Base-by-base conservation (phyloP, 305 asterid genomes). In the Petunia hybrid region DNA sequence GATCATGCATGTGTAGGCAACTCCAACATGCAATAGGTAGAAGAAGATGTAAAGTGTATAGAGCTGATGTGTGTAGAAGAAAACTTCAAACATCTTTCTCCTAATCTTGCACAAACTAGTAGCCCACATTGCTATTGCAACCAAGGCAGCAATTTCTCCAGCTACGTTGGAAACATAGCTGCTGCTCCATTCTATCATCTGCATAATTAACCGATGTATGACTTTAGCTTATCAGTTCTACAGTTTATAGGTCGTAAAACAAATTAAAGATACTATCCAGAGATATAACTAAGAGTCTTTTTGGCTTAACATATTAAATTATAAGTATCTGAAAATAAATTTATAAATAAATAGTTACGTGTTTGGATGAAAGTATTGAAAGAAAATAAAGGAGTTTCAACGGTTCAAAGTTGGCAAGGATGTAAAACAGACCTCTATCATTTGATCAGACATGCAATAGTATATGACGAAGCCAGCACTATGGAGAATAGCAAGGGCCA, bases 21-120 rank as follows among this genome's bases (percentile, higher is more conserved):
- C 85, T 7, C 89, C 91, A n/a, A 88, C 89, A 55, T 88, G 91
- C 56, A 88, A 69, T 31, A 88, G 55, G 77, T 83, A 88, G 84
- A 88, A 80, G 80, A 86, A 45, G 8, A 88, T 22, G 42, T 70
- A 88, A 1, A 88, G 51, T 53, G 68, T 45, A 46, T 88, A 88
- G 39, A 88, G 84, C 8, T 88, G 89, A 69, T 84, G 91, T 12
- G 79, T 51, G 10, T 83, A 84, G 80, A 79, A 88, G 87, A 86
- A 88, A 57, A 88, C 31, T 69, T 84, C 87, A 12, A 88, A 86
- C 81, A 62, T 76, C 40, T 86, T 88, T 79, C 90, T 86, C 81
- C 89, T 85, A 2, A 88, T 48, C 9, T 73, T 76, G 9, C 80
- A 74, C n/a, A 80, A 73, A 43, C 86, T 86, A 12, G 91, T 86